phyloP scores from a whole-genome alignment of 805 yeast species.

The Candida andamanensis region DNA sequence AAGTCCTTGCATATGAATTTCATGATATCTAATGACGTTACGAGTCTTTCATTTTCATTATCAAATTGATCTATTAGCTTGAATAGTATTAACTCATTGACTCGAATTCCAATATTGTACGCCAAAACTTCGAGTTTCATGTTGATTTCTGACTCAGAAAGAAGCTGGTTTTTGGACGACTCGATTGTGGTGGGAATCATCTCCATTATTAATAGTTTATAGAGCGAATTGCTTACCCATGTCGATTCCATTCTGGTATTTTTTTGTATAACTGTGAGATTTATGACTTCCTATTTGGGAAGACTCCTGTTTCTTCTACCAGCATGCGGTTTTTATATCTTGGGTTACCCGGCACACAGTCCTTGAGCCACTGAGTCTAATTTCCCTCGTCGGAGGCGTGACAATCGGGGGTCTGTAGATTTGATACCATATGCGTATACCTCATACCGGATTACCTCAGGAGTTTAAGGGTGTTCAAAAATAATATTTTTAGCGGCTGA shows the following conservation, averaged over 20 bases:
- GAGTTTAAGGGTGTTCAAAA: no score
- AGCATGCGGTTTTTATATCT: not conserved
- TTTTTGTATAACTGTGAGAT: not conserved
- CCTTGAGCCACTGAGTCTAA: no score
- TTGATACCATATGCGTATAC: no score
- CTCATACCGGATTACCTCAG: no score
- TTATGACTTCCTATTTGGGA: not conserved
- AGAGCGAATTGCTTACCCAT: conserved; percentile 8
- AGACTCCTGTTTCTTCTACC: no score
- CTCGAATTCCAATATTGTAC: conserved; percentile 57
- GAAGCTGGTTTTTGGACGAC: conserved; percentile 5
- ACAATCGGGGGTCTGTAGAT: no score
- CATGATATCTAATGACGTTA: conserved; percentile 75
- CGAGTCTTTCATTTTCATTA: conserved; percentile 29
- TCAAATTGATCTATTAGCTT: conserved; percentile 20
- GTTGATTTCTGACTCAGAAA: conserved; percentile 7
- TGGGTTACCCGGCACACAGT: not conserved
- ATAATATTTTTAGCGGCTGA: no score
- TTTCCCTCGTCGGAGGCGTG: no score
- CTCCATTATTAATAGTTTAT: conserved; percentile 11
- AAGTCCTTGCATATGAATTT: conserved; percentile 90
- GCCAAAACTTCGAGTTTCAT: conserved; percentile 59
- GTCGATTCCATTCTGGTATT: conserved; percentile 2
- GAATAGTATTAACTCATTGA: conserved; percentile 45
- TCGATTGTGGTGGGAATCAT: conserved; percentile 11